A percentile compares a stretch with the other conserved stretches of the same genome.
phyloP scores from a whole-genome alignment of 257 asterid species.

The Forsythia viridissima region DNA sequence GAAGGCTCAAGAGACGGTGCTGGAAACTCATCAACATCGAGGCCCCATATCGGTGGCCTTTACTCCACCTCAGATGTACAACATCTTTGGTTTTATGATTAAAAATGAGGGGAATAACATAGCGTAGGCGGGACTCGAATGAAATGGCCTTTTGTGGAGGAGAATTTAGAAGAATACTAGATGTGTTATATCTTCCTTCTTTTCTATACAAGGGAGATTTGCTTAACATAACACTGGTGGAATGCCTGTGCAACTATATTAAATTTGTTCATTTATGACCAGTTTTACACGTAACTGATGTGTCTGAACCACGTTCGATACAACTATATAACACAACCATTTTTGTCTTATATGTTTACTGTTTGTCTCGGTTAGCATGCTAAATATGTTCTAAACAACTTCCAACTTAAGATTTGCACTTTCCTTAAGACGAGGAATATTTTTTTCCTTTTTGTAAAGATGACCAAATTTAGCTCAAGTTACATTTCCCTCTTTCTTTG shows the following conservation, averaged over 20 bases:
- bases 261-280: constrained; percentile 2
- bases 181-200: constrained; percentile 21
- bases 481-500: no score
- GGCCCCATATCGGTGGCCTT: constrained; percentile 74
- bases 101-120: constrained; percentile 21
- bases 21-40: constrained; percentile 53
- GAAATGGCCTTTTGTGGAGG: constrained; percentile 43
- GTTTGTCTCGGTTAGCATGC: no score
- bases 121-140: constrained; percentile 35
- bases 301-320: neutral
- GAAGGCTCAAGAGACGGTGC: constrained; percentile 50
- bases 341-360: no score
- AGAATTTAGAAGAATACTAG: constrained; percentile 49
- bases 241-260: constrained; percentile 24
- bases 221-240: constrained; percentile 34
- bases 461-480: no score
- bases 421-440: no score
- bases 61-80: constrained; percentile 76
- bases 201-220: constrained; percentile 58
- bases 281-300: constrained; percentile 5
- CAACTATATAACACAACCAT: neutral
- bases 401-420: no score
- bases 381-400: no score
- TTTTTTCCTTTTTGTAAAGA: no score
- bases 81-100: constrained; percentile 77